These are phyloP conservation scores for Sporisorium scitamineum DNA, from an alignment of 1,284 basidiomycete species.

Conservation along the genomic window DNA sequence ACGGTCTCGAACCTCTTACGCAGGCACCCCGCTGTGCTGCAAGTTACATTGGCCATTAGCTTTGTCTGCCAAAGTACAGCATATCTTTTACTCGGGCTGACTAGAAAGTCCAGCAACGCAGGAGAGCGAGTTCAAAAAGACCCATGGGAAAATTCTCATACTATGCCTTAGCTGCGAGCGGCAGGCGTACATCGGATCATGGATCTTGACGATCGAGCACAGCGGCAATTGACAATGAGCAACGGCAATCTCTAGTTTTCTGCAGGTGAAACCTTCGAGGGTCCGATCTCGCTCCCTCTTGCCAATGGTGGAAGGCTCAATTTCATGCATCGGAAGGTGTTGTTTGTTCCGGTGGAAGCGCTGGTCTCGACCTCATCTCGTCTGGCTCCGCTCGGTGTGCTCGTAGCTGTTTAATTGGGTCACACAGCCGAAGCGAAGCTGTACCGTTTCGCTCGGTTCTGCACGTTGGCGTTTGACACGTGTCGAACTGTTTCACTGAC, in stretches of 20 bases:
- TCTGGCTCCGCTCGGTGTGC: too few relatives aligned
- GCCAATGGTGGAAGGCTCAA: neutral
- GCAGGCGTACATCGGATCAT: neutral
- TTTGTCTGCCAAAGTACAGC: too few relatives aligned
- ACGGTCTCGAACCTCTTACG: neutral
- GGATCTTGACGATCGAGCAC: neutral
- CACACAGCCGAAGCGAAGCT: neutral
- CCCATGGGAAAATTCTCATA: too few relatives aligned
- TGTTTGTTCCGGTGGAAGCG: neutral
- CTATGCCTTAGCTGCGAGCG: neutral
- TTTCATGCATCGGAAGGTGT: neutral
- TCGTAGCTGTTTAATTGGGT: neutral
- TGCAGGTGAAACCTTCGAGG: too few relatives aligned
- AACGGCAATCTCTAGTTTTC: too few relatives aligned
- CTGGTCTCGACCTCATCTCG: neutral
- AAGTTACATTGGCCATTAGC: neutral
- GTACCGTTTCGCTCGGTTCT: neutral
- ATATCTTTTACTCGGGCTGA: too few relatives aligned
- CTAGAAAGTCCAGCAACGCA: too few relatives aligned
- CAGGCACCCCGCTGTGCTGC: neutral
- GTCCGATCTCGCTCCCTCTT: too few relatives aligned
- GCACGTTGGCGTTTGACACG: slow-evolving; percentile 1
- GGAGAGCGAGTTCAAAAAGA: too few relatives aligned
- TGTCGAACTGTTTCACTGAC: neutral
- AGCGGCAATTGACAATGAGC: too few relatives aligned